Percentiles rank a stretch among this genome's conserved stretches.
phyloP scores from a whole-genome alignment of 495 filamentous ascomycete species.

The Penicillium macrosclerotiorum region DNA sequence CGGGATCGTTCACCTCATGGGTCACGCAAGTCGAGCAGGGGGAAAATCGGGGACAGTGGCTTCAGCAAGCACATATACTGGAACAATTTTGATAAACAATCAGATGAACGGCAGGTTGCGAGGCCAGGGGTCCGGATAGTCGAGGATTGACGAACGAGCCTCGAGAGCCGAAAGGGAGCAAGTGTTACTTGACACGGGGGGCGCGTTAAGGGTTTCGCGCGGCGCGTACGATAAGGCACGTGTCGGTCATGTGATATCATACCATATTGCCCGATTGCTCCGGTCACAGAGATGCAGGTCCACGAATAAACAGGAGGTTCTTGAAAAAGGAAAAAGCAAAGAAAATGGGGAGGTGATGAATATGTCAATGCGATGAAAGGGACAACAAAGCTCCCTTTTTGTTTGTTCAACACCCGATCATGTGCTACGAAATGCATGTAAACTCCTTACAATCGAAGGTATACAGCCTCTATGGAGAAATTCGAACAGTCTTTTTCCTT shows the following conservation, averaged over 20 bases:
- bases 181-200: conserved; percentile 10
- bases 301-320: too few relatives aligned
- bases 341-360: too few relatives aligned
- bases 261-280: too few relatives aligned
- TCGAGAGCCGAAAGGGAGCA: conserved; percentile 7
- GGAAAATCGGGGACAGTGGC: not conserved
- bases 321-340: too few relatives aligned
- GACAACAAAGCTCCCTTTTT: too few relatives aligned
- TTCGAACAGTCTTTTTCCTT: not conserved
- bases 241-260: conserved; percentile 17
- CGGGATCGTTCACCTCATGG: not conserved
- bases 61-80: not conserved
- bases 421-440: too few relatives aligned
- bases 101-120: too few relatives aligned
- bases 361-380: too few relatives aligned
- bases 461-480: not conserved
- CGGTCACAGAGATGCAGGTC: too few relatives aligned
- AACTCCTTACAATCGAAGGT: not conserved
- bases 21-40: not conserved
- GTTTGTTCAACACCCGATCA: too few relatives aligned
- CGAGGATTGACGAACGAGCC: too few relatives aligned
- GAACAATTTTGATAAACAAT: too few relatives aligned
- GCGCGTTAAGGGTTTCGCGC: conserved; percentile 29
- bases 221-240: conserved; percentile 28
- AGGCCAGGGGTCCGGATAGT: not conserved